Evolutionary conservation across 2,329 filamentous ascomycete species (phyloP).

Genomic region (Aspergillus brasiliensis): DNA sequence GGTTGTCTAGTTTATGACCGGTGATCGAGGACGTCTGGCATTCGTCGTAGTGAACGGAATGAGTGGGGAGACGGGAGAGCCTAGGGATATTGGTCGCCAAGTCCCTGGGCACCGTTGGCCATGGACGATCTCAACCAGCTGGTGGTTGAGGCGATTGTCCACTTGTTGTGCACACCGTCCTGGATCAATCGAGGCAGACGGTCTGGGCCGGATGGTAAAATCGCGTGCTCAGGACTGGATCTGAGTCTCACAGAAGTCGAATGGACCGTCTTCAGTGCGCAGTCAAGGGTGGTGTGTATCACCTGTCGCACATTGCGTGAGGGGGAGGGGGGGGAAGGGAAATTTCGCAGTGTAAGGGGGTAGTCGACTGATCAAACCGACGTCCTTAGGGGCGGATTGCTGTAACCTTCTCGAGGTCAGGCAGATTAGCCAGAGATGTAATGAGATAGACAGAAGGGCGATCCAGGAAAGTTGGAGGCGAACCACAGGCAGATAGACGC

Average conservation of each 20-base stretch:
- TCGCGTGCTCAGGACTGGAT: background rate
- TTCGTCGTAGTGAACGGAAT: slow-evolving; percentile 9
- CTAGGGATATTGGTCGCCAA: background rate
- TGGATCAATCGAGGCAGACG: background rate
- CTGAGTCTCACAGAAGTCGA: background rate
- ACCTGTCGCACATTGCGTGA: slow-evolving; percentile 20
- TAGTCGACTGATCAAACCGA: background rate
- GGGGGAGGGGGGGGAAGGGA: slow-evolving; percentile 2
- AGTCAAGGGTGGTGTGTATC: slow-evolving; percentile 17
- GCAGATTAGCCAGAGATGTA: background rate
- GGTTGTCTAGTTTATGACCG: slow-evolving; percentile 16
- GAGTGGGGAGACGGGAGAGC: background rate
- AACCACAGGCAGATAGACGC: background rate
- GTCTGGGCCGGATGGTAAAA: background rate
- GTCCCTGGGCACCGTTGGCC: background rate
- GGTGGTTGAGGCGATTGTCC: background rate
- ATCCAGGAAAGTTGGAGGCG: background rate
- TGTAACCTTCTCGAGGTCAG: background rate
- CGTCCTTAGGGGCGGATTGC: background rate
- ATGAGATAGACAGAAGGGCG: background rate
- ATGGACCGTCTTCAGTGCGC: slow-evolving; percentile 1
- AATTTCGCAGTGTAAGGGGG: slow-evolving; percentile 12
- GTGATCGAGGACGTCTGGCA: background rate
- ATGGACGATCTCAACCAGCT: background rate
- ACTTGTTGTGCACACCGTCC: background rate